Conservation (phyloP, 1,139 yeast species). For the Meyerozyma smithsonii region DNA sequence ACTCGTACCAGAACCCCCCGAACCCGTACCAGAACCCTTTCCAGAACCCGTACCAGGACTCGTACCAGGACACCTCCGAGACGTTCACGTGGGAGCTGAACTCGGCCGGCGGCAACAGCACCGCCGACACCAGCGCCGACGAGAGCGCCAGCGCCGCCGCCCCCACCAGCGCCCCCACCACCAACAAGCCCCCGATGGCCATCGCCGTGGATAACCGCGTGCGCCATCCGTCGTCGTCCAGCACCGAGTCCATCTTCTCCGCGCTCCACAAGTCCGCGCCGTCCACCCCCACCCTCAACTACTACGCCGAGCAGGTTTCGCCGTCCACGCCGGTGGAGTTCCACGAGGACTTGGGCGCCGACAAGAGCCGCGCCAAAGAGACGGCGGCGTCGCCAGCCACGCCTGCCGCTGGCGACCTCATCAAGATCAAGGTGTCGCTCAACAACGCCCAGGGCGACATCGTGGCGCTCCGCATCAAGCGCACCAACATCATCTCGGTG, state of each 20-base stretch:
- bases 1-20: neutral
- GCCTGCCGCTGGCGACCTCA: constrained; percentile 13
- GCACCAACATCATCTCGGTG: constrained; percentile 23
- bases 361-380: neutral
- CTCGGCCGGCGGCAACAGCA: neutral
- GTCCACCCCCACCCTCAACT: constrained; percentile 1
- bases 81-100: neutral
- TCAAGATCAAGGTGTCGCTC: constrained; percentile 29
- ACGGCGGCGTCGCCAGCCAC: neutral
- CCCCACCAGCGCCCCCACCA: neutral
- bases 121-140: constrained; percentile 3
- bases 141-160: neutral
- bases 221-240: neutral
- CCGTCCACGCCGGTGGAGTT: constrained; percentile 2
- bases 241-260: constrained; percentile 2
- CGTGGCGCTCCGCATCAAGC: constrained; percentile 25
- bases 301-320: neutral
- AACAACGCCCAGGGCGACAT: constrained; percentile 31
- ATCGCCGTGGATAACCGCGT: neutral
- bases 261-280: constrained; percentile 1
- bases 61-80: constrained; percentile 1
- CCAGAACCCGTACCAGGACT: neutral
- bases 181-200: too few relatives aligned
- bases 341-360: neutral
- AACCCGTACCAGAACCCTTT: neutral